Conservation (phyloP, 1,284 basidiomycete genomes). For the Mrakiaceae sp. region DNA sequence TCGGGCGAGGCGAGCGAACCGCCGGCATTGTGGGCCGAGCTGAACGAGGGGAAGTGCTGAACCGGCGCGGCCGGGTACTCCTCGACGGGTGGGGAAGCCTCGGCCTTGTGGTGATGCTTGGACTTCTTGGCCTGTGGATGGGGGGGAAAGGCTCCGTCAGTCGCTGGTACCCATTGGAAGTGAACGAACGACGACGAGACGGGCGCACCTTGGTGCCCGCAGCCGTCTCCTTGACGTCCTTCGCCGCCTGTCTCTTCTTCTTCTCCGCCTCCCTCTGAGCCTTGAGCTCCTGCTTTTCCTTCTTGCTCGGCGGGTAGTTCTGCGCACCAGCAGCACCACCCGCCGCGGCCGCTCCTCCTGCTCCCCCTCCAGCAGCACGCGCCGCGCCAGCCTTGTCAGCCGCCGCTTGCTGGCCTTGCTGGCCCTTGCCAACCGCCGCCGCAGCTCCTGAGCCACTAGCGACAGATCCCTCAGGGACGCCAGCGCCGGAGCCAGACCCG, state of each 20-base stretch:
- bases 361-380: constrained; percentile 38
- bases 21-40: constrained; percentile 1
- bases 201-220: constrained; percentile 14
- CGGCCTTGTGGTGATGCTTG: constrained; percentile 25
- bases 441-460: not conserved
- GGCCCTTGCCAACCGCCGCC: no score
- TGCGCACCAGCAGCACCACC: not conserved
- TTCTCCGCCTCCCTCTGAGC: constrained; percentile 18
- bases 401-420: no score
- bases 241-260: constrained; percentile 21
- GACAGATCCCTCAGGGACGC: constrained; percentile 5
- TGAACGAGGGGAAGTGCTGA: not conserved
- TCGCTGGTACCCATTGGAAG: constrained; percentile 22
- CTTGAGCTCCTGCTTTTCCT: constrained; percentile 46
- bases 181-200: constrained; percentile 7
- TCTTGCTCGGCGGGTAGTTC: constrained; percentile 23
- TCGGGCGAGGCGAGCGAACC: constrained; percentile 52
- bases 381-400: constrained; percentile 29
- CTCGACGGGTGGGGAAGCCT: constrained; percentile 11
- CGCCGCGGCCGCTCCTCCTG: constrained; percentile 32
- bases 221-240: constrained; percentile 14
- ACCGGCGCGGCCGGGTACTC: constrained; percentile 10
- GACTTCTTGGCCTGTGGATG: constrained; percentile 27
- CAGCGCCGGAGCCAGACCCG: constrained; percentile 8
- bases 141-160: constrained; percentile 7